Evolutionary conservation across 768 basidiomycete species (phyloP).

Genomic region (Mycena leptocephala): DNA sequence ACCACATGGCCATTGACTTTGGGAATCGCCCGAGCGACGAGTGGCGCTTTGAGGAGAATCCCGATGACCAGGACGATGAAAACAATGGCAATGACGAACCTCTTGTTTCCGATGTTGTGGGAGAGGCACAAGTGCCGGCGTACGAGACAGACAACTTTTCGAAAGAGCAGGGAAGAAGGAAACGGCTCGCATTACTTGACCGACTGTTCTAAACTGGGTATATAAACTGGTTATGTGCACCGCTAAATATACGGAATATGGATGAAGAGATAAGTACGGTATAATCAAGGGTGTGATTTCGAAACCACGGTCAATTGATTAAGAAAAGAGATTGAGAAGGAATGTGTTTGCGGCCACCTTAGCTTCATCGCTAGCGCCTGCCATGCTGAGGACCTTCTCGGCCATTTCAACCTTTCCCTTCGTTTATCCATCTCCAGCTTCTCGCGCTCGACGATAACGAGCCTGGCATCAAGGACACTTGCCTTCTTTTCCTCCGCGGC

Average conservation of each 20-base stretch:
- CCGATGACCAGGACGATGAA: neutral
- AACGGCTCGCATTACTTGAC: too few relatives aligned
- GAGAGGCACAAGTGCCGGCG: too few relatives aligned
- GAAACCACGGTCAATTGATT: neutral
- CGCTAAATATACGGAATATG: too few relatives aligned
- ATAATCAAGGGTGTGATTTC: neutral
- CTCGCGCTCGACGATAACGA: too few relatives aligned
- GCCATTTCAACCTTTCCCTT: neutral
- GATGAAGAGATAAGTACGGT: neutral
- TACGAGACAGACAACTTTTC: too few relatives aligned
- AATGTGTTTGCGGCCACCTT: neutral
- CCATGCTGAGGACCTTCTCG: neutral
- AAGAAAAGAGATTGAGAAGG: neutral
- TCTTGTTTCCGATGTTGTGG: too few relatives aligned
- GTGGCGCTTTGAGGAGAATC: neutral
- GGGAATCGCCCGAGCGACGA: constrained; percentile 32
- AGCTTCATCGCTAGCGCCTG: neutral
- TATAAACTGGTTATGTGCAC: too few relatives aligned
- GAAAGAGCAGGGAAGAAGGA: too few relatives aligned
- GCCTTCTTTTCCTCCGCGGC: too few relatives aligned
- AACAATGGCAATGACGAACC: neutral
- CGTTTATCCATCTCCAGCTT: neutral
- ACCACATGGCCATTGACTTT: constrained; percentile 40
- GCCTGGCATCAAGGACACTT: too few relatives aligned
- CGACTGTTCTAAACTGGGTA: neutral